Conservation (phyloP, 108 stramenopile species). For the Fragilariopsis cylindrus region DNA sequence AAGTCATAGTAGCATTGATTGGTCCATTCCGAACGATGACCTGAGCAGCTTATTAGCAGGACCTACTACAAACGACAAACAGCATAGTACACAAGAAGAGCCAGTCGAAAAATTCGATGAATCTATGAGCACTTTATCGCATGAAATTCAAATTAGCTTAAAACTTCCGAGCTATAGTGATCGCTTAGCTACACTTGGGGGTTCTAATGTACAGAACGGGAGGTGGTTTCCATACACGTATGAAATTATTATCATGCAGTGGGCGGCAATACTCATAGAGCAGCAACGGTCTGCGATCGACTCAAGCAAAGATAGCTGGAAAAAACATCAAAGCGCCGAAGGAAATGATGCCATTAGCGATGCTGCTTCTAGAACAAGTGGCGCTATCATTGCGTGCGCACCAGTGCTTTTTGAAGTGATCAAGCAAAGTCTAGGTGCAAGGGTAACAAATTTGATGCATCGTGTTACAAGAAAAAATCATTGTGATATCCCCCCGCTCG, state of each 20-base stretch:
- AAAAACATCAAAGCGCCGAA: not conserved
- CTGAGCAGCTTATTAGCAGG: constrained; percentile 11
- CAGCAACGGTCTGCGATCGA: constrained; percentile 56
- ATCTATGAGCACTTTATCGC: constrained; percentile 30
- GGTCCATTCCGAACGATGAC: constrained; percentile 75
- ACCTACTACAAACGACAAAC: not conserved
- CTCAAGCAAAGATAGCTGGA: not conserved
- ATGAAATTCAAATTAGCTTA: constrained; percentile 31
- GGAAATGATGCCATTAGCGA: constrained; percentile 47
- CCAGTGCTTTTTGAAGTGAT: constrained; percentile 88
- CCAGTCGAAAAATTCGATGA: constrained; percentile 24
- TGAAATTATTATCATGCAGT: constrained; percentile 88
- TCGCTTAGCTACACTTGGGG: constrained; percentile 54
- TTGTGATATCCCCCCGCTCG: constrained; percentile 45
- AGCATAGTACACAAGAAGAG: not conserved
- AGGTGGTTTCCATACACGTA: constrained; percentile 90
- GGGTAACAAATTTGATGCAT: constrained; percentile 57
- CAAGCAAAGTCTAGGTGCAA: constrained; percentile 79
- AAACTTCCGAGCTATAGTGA: constrained; percentile 70
- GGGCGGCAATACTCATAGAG: constrained; percentile 72
- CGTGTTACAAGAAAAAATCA: constrained; percentile 6
- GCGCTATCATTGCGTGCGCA: constrained; percentile 78
- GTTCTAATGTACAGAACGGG: constrained; percentile 25
- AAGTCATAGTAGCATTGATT: constrained; percentile 83
- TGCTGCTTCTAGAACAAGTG: constrained; percentile 67